phyloP scores from a whole-genome alignment of 2,329 filamentous ascomycete genomes.

The Gliomastix tumulicola region DNA sequence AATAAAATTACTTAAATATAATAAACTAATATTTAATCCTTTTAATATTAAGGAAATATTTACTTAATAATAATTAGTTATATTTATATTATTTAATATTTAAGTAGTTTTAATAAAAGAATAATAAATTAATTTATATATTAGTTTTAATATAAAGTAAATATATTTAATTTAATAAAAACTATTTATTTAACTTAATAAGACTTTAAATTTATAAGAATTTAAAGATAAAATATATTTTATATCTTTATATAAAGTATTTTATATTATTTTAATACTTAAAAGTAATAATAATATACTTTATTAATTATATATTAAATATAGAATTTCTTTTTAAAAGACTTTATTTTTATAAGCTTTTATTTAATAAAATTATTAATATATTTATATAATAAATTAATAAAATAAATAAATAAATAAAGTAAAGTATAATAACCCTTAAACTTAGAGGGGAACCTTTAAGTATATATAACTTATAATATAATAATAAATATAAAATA shows the following conservation, averaged over 20 bases:
- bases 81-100: no score
- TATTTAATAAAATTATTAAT: constrained; percentile 1
- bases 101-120: no score
- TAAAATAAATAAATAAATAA: not conserved
- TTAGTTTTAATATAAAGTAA: no score
- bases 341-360: constrained; percentile 3
- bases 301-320: not conserved
- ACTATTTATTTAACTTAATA: not conserved
- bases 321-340: not conserved
- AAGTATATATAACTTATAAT: no score
- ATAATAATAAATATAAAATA: no score
- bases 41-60: no score
- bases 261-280: constrained; percentile 4
- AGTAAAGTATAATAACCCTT: constrained; percentile 1
- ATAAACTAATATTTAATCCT: no score
- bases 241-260: constrained; percentile 1
- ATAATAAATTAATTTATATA: no score
- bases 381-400: not conserved
- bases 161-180: no score
- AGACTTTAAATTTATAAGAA: not conserved
- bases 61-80: no score
- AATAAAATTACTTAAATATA: no score
- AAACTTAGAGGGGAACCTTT: no score
- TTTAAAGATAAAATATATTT: not conserved
- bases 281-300: constrained; percentile 3